These are phyloP conservation scores for Boletus smithii DNA, from an alignment of 1,284 basidiomycete genomes.

Conservation along the genomic window DNA sequence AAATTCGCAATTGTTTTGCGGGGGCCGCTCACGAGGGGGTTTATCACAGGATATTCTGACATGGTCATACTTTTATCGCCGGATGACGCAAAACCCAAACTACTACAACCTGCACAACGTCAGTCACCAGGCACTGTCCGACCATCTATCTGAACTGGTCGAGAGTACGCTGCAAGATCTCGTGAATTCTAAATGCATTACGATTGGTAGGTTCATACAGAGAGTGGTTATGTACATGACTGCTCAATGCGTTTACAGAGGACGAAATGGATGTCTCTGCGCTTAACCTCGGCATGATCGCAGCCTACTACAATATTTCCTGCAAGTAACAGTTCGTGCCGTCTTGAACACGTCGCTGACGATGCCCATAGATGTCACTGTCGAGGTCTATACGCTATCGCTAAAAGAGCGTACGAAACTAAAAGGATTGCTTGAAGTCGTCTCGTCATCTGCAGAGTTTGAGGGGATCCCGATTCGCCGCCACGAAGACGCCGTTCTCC, in stretches of 20 bases:
- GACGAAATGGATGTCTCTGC: slow-evolving; percentile 92
- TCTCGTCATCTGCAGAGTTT: slow-evolving; percentile 95
- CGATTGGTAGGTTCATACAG: slow-evolving; percentile 62
- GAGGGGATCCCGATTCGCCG: slow-evolving; percentile 93
- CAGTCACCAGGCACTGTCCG: slow-evolving; percentile 88
- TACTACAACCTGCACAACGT: slow-evolving; percentile 96
- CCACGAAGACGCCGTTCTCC: slow-evolving; percentile 79
- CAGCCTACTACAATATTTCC: slow-evolving; percentile 89
- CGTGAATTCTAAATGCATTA: slow-evolving; percentile 92
- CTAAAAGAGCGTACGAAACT: slow-evolving; percentile 97
- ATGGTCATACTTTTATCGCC: slow-evolving; percentile 95
- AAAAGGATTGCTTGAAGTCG: slow-evolving; percentile 94
- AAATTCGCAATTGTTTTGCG: background rate
- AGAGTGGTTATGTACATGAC: background rate
- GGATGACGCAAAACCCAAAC: slow-evolving; percentile 93
- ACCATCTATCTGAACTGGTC: slow-evolving; percentile 93
- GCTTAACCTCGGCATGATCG: slow-evolving; percentile 95
- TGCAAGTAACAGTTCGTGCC: slow-evolving; percentile 45
- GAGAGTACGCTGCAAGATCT: slow-evolving; percentile 91
- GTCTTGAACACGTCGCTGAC: background rate
- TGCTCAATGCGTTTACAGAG: slow-evolving; percentile 44
- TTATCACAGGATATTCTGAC: slow-evolving; percentile 77
- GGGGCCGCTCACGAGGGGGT: slow-evolving; percentile 1
- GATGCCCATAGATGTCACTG: slow-evolving; percentile 72
- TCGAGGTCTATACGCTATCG: slow-evolving; percentile 95